phyloP scores from a whole-genome alignment of 1,284 basidiomycete genomes.

The Cryptococcus deneoformans region DNA sequence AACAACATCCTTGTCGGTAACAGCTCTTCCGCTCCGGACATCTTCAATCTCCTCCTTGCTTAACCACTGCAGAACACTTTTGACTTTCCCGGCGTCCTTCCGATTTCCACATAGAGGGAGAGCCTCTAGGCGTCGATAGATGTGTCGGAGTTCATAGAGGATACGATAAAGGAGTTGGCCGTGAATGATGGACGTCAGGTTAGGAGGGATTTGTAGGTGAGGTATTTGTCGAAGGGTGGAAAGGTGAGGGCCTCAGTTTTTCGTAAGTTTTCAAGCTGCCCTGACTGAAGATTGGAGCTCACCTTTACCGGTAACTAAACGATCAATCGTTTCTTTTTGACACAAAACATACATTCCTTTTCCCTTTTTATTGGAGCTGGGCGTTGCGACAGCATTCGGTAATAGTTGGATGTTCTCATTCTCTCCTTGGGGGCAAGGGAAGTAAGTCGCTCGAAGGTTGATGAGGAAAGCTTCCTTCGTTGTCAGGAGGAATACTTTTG shows the following conservation, averaged over 20 bases:
- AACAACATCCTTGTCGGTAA: not conserved
- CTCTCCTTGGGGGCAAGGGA: constrained; percentile 3
- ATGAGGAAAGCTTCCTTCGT: not conserved
- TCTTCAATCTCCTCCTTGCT: not conserved
- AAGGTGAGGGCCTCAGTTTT: constrained; percentile 6
- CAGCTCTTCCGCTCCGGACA: not conserved
- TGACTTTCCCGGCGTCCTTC: not conserved
- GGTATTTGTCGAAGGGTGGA: constrained; percentile 5
- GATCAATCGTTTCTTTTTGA: constrained; percentile 9
- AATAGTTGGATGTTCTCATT: constrained; percentile 4
- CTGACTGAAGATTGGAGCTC: not conserved
- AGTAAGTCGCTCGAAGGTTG: constrained; percentile 13
- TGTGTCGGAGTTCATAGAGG: constrained; percentile 13
- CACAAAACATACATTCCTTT: constrained; percentile 17
- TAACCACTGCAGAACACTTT: not conserved
- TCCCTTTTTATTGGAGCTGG: constrained; percentile 9
- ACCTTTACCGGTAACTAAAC: constrained; percentile 7
- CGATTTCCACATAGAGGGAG: not conserved
- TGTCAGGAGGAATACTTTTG: no score
- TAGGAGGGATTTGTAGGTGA: constrained; percentile 7
- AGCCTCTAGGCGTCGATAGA: not conserved
- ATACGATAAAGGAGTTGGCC: constrained; percentile 15
- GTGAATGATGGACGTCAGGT: constrained; percentile 13
- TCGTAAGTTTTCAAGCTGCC: not conserved
- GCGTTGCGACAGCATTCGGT: constrained; percentile 17